Evolutionary conservation across 345 rosid genomes (phyloP).

Genomic region (Boechera divaricarpa): DNA sequence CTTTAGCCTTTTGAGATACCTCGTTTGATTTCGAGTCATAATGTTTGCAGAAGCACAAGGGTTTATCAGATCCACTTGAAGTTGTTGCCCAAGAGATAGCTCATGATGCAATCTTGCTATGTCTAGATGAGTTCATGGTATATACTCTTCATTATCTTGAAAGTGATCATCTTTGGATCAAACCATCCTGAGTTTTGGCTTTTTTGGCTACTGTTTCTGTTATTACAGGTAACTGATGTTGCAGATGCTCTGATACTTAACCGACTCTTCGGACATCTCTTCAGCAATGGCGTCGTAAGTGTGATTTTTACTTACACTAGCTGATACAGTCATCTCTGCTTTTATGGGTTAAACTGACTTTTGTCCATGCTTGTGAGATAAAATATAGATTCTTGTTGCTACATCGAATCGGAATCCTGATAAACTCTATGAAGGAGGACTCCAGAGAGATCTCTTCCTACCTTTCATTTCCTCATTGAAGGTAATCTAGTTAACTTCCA

Average conservation of each 20-base stretch:
- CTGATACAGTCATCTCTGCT: background rate
- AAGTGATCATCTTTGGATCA: constrained; percentile 16
- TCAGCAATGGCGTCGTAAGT: constrained; percentile 89
- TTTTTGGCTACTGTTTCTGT: constrained; percentile 15
- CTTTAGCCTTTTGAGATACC: constrained; percentile 8
- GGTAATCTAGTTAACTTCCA: constrained; percentile 50
- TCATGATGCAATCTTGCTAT: constrained; percentile 85
- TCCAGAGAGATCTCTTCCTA: constrained; percentile 95
- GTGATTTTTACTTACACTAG: background rate
- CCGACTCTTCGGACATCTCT: constrained; percentile 82
- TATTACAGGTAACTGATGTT: constrained; percentile 84
- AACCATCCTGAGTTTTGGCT: constrained; percentile 31
- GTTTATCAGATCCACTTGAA: constrained; percentile 97
- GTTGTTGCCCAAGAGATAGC: constrained; percentile 95
- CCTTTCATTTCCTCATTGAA: constrained; percentile 87
- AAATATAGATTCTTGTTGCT: constrained; percentile 82
- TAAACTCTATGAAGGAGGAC: constrained; percentile 95
- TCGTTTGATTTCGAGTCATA: background rate
- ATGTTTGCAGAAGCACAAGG: constrained; percentile 82
- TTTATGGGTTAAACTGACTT: constrained; percentile 14
- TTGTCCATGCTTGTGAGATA: constrained; percentile 18
- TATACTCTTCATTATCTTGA: background rate
- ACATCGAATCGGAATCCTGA: constrained; percentile 99
- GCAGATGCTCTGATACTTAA: constrained; percentile 97
- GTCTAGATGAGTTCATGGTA: constrained; percentile 99